phyloP scores from a whole-genome alignment of 805 yeast species.

The Suhomyces sp. region DNA sequence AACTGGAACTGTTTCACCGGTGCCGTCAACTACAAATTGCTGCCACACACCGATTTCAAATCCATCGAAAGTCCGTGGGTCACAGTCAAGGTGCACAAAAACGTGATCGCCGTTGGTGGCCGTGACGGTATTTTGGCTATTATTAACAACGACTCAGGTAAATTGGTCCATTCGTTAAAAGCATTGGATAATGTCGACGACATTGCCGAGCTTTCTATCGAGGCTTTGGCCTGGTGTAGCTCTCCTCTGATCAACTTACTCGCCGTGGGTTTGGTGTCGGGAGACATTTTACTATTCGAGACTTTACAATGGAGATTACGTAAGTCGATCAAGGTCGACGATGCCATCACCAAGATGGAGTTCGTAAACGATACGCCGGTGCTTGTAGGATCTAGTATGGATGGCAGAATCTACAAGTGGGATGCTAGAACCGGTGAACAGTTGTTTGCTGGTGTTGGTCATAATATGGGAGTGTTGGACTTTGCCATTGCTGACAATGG shows the following conservation, averaged over 20 bases:
- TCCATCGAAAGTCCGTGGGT: conserved; percentile 90
- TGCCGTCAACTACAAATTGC: conserved; percentile 63
- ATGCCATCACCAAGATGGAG: conserved; percentile 76
- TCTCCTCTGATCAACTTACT: conserved; percentile 52
- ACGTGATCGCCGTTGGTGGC: conserved; percentile 74
- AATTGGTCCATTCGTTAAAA: conserved; percentile 61
- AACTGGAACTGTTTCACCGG: conserved; percentile 88
- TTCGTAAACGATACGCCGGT: conserved; percentile 60
- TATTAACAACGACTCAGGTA: conserved; percentile 73
- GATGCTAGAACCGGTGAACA: conserved; percentile 84
- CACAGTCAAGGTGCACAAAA: conserved; percentile 52
- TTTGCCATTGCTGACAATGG: conserved; percentile 69
- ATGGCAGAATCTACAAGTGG: conserved; percentile 83
- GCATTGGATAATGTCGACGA: conserved; percentile 56
- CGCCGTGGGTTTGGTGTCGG: conserved; percentile 89
- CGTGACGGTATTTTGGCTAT: conserved; percentile 83
- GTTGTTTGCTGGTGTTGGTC: conserved; percentile 81
- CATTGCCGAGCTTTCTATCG: conserved; percentile 43
- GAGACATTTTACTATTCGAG: conserved; percentile 80
- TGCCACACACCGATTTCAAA: conserved; percentile 58
- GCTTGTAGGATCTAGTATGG: conserved; percentile 73
- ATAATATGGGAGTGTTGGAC: conserved; percentile 89
- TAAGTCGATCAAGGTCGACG: conserved; percentile 64
- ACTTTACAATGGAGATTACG: conserved; percentile 85
- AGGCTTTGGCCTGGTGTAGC: conserved; percentile 74